These are phyloP conservation scores for Colletotrichum sp. DNA, from an alignment of 2,329 filamentous ascomycete species.

Conservation along the genomic window DNA sequence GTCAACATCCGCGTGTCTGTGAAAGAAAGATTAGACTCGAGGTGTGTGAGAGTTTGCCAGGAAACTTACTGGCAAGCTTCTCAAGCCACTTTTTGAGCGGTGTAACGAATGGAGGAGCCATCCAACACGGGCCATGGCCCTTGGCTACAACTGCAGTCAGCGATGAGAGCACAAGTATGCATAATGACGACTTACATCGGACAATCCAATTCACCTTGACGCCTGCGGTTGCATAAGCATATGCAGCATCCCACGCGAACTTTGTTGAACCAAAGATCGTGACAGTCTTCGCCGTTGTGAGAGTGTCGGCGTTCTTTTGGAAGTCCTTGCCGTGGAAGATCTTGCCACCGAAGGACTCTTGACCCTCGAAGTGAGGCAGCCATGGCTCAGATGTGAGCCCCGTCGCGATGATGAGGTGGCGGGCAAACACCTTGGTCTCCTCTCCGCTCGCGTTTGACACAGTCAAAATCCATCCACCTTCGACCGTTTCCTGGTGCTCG, in stretches of 20 bases:
- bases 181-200: constrained; percentile 39
- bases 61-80: constrained; percentile 60
- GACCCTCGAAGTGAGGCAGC: constrained; percentile 50
- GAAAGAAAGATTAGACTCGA: background rate
- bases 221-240: constrained; percentile 61
- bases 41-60: background rate
- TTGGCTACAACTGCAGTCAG: constrained; percentile 28
- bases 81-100: constrained; percentile 71
- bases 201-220: constrained; percentile 66
- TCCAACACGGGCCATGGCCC: constrained; percentile 64
- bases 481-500: constrained; percentile 37
- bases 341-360: constrained; percentile 47
- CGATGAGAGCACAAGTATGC: too few relatives aligned
- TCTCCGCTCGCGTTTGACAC: constrained; percentile 20
- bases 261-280: constrained; percentile 70
- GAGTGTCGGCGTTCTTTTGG: constrained; percentile 38
- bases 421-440: constrained; percentile 36
- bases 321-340: constrained; percentile 58
- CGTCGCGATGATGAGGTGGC: constrained; percentile 59
- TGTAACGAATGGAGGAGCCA: constrained; percentile 66
- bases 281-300: constrained; percentile 46
- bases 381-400: constrained; percentile 57
- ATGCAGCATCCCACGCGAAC: constrained; percentile 69
- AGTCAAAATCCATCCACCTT: constrained; percentile 48
- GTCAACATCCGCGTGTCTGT: constrained; percentile 68